phyloP scores from a whole-genome alignment of 495 filamentous ascomycete species.

The Neurospora africana region DNA sequence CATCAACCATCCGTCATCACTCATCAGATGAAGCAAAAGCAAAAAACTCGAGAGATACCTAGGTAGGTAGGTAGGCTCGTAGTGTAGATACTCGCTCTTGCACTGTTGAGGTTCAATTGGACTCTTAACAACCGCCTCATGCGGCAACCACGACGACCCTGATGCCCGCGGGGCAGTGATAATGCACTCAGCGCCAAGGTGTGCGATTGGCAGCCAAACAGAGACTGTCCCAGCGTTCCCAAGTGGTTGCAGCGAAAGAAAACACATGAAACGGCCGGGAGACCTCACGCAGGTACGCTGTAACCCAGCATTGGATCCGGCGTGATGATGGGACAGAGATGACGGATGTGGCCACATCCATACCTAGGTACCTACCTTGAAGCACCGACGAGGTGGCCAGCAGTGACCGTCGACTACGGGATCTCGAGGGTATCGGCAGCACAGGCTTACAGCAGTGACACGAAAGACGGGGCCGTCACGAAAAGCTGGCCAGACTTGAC shows the following conservation, averaged over 20 bases:
- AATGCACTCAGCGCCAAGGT: not conserved
- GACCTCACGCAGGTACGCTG: not conserved
- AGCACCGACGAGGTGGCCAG: not conserved
- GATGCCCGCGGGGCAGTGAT: not conserved
- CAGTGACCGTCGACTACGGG: not conserved
- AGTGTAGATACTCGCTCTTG: not conserved
- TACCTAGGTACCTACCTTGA: too few species aligned
- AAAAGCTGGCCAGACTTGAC: not conserved
- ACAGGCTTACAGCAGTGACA: not conserved
- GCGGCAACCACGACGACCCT: not conserved
- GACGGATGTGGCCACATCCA: not conserved
- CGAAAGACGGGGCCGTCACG: not conserved
- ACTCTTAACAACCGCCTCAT: not conserved
- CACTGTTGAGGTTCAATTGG: not conserved
- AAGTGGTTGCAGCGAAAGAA: not conserved
- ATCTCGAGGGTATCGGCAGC: not conserved
- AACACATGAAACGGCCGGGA: not conserved
- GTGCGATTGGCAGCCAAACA: not conserved
- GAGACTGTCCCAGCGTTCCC: not conserved
- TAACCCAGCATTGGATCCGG: not conserved
- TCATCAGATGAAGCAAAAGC: not conserved
- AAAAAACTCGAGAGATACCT: not conserved
- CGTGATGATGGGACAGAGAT: not conserved
- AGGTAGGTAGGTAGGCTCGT: too few species aligned
- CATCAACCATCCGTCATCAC: not conserved